Evolutionary conservation across 2,329 filamentous ascomycete genomes (phyloP).

Genomic region (Ophiostoma fasciatum): DNA sequence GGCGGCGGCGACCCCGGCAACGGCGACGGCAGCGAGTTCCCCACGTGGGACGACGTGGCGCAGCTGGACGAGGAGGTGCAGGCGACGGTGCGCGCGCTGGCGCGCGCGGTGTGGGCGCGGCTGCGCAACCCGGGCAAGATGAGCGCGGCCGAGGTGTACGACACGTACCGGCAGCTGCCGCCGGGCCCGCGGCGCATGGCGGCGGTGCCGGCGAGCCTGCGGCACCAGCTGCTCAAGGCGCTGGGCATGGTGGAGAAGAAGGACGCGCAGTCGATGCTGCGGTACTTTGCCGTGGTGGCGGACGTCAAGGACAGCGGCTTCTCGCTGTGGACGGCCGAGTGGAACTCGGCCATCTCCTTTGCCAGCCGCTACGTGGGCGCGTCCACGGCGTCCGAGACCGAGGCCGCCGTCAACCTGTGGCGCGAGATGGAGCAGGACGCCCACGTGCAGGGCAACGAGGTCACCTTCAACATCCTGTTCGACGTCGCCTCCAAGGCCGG

Average conservation of each 20-base stretch:
- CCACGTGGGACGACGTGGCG: constrained; percentile 26
- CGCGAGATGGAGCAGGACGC: constrained; percentile 72
- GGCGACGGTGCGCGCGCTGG: constrained; percentile 23
- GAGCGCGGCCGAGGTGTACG: constrained; percentile 30
- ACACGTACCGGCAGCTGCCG: constrained; percentile 33
- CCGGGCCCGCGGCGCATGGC: constrained; percentile 38
- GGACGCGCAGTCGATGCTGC: constrained; percentile 50
- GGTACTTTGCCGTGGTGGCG: constrained; percentile 70
- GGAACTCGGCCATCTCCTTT: constrained; percentile 74
- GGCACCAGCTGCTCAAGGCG: constrained; percentile 50
- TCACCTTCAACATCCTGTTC: constrained; percentile 92
- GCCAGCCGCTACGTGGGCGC: constrained; percentile 54
- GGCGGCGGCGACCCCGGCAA: too few relatives aligned
- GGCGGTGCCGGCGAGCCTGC: constrained; percentile 31
- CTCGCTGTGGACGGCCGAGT: constrained; percentile 52
- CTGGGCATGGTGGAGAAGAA: constrained; percentile 49
- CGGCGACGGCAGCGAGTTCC: constrained; percentile 34
- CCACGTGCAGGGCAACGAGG: constrained; percentile 48
- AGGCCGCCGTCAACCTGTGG: constrained; percentile 66
- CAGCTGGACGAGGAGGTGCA: constrained; percentile 21
- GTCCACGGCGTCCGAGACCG: constrained; percentile 43
- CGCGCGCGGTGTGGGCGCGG: constrained; percentile 24
- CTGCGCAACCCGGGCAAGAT: constrained; percentile 26
- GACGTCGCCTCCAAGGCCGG: constrained; percentile 75
- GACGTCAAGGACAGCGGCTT: constrained; percentile 68